Base-by-base conservation (phyloP, 1,139 yeast genomes). In the Geotrichum restrictum region DNA sequence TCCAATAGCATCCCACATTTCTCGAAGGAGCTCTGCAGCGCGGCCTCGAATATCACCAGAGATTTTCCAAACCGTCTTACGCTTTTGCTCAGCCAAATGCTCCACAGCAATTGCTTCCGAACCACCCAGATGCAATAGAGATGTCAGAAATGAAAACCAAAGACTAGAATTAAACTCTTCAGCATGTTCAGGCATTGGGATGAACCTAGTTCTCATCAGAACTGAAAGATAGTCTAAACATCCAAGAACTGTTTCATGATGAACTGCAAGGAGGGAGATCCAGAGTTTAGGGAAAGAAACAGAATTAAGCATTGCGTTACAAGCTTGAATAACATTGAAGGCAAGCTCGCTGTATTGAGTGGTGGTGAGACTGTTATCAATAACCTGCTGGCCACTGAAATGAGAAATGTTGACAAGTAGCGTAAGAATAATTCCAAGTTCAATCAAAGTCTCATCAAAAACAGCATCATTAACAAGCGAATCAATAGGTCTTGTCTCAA, bases 1-100 rank as follows among this genome's bases (percentile, higher is more conserved):
- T 8, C 91, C 94, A 53, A 88, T 74, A 8, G 78, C 72, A 58
- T 83, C 84, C 96, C 96, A 88, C 33, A 82, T 78, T 54, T 76
- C 79, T 54, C 76, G 75, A 14, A 88, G 62, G 49, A 86, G 69
- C 14, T 59, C 63, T 0, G 89, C 81, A 40, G 84, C 76, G 57
- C 85, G 72, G 24, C 77, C 76, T 59, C 95, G 76, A 58, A 87
- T 71, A 60, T 80, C 82, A 11, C 82, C 82, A 1, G 89, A 78
- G 46, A 88, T 79, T 54, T 74, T 75, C 68, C 72, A 73, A 60
- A 89, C 81, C 0, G 91, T 91, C 61, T 82, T 82, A 64, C 84
- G 77, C 47, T 94, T 89, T 52, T 86, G 82, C 46, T 81, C 83
- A 1, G 88, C 78, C 57, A 64, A 57, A 44, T 60, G 60, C 53